Conservation (phyloP, 129 eudicot genomes). For the Mikania micrantha region DNA sequence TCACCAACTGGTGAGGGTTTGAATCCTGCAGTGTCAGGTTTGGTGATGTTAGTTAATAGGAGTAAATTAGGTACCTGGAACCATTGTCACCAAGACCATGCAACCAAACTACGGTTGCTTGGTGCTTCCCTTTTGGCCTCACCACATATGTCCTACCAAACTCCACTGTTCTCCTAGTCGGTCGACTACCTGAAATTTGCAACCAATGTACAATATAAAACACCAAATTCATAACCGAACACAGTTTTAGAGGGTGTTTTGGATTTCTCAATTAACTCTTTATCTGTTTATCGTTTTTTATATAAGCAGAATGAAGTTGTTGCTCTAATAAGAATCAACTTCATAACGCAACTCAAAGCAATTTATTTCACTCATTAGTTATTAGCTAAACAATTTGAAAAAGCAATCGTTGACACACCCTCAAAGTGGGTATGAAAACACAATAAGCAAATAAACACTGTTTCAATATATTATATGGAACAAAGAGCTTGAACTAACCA, state of each 20-base stretch:
- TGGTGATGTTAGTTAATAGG: no score
- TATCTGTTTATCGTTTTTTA: background rate
- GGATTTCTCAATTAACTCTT: background rate
- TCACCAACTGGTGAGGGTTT: no score
- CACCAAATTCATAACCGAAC: background rate
- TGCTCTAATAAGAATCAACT: background rate
- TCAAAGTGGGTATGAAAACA: no score
- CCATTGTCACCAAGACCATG: slow-evolving; percentile 99
- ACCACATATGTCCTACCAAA: slow-evolving; percentile 98
- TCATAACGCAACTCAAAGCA: no score
- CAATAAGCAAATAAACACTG: no score
- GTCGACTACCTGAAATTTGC: slow-evolving; percentile 56
- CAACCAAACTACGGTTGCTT: slow-evolving; percentile 95
- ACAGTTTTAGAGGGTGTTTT: background rate
- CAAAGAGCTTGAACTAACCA: slow-evolving; percentile 49
- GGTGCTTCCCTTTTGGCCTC: slow-evolving; percentile 95
- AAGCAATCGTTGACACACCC: no score
- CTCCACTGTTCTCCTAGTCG: slow-evolving; percentile 61
- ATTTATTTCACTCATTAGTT: no score
- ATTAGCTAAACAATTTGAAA: no score
- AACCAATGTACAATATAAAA: slow-evolving; percentile 7
- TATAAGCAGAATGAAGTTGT: background rate
- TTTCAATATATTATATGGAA: background rate
- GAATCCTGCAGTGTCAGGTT: no score
- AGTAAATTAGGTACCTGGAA: no score